Conservation (phyloP, 2,329 filamentous ascomycete genomes). For the Orbilia javanica region DNA sequence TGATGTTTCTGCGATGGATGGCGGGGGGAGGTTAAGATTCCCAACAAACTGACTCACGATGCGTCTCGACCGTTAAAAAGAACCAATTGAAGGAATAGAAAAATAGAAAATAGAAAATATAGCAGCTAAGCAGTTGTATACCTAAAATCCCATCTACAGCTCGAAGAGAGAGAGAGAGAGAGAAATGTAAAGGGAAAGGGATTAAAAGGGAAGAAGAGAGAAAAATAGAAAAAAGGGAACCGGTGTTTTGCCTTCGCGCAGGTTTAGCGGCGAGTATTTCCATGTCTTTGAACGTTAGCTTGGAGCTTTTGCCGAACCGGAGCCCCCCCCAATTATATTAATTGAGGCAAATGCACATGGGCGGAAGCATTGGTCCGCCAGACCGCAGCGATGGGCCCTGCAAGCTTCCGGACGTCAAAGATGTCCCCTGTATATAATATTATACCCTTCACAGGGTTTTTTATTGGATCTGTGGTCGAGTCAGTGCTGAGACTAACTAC, state of each 20-base stretch:
- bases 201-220: background rate
- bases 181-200: too few relatives aligned
- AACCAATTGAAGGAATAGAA: background rate
- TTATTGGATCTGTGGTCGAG: too few relatives aligned
- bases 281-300: background rate
- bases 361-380: conserved; percentile 53
- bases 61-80: background rate
- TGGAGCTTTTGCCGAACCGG: conserved; percentile 40
- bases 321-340: conserved; percentile 1
- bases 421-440: background rate
- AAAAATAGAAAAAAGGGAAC: background rate
- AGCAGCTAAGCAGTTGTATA: too few relatives aligned
- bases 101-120: background rate
- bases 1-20: background rate
- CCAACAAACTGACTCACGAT: background rate
- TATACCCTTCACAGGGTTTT: too few relatives aligned
- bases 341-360: conserved; percentile 33
- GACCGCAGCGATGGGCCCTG: conserved; percentile 27
- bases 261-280: background rate
- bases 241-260: conserved; percentile 24
- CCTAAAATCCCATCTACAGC: too few relatives aligned
- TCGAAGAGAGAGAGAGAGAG: too few relatives aligned
- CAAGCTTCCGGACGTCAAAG: background rate
- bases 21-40: background rate
- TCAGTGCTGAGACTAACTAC: too few relatives aligned